phyloP scores from a whole-genome alignment of 495 filamentous ascomycete genomes.

The Saxophila tyrrhenica region DNA sequence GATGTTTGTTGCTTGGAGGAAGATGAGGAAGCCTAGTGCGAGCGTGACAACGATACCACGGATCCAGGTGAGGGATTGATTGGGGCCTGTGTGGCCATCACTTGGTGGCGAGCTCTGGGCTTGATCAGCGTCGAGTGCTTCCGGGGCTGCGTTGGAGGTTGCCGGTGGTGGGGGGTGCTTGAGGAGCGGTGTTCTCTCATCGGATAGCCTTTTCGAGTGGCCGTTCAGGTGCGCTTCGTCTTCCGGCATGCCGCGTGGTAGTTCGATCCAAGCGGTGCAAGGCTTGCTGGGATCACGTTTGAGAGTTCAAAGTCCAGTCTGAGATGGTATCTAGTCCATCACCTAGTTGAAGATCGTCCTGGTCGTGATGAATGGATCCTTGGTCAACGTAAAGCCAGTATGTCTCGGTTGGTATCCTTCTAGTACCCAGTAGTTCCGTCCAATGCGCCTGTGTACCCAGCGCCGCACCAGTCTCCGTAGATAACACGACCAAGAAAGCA shows the following conservation, averaged over 20 bases:
- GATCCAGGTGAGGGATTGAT: slow-evolving; percentile 8
- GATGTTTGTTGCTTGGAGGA: slow-evolving; percentile 50
- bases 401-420: too few relatives aligned
- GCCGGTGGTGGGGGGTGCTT: background rate
- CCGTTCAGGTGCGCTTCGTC: background rate
- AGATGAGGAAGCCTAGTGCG: slow-evolving; percentile 27
- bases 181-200: background rate
- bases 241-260: background rate
- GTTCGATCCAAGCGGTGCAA: too few relatives aligned
- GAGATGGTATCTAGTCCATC: too few relatives aligned
- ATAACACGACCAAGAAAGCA: too few relatives aligned
- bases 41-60: slow-evolving; percentile 4
- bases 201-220: background rate
- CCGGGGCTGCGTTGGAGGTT: background rate
- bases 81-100: slow-evolving; percentile 13
- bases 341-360: too few relatives aligned
- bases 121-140: background rate
- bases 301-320: too few relatives aligned
- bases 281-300: too few relatives aligned
- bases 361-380: too few relatives aligned
- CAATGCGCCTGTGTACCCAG: too few relatives aligned
- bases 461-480: too few relatives aligned
- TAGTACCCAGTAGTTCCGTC: too few relatives aligned
- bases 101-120: background rate
- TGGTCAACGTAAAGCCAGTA: too few relatives aligned